phyloP scores from a whole-genome alignment of 257 asterid species.

The Solanum medicagineum region DNA sequence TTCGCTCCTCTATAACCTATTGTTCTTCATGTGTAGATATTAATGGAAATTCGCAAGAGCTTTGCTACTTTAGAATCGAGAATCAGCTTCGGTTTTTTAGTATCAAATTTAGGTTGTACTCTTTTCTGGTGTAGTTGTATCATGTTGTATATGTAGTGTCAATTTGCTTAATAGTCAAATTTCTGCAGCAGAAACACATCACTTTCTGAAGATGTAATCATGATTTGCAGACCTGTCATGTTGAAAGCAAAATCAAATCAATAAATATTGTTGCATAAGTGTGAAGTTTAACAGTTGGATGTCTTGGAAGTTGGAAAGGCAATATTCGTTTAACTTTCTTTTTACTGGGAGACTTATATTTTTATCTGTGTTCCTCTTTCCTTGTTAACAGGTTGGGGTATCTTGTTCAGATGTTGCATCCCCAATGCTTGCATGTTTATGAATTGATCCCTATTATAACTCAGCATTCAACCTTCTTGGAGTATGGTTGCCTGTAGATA shows the following conservation, averaged over 20 bases:
- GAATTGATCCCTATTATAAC: too few relatives aligned
- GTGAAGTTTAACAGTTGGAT: neutral
- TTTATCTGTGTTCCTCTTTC: neutral
- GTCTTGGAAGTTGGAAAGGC: neutral
- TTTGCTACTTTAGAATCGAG: constrained; percentile 14
- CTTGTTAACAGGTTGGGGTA: neutral
- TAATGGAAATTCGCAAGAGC: constrained; percentile 10
- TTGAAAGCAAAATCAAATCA: neutral
- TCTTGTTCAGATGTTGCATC: neutral
- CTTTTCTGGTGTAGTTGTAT: neutral
- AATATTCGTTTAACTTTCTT: neutral
- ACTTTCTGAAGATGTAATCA: neutral
- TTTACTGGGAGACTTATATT: neutral
- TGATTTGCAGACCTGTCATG: neutral
- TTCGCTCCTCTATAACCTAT: constrained; percentile 1
- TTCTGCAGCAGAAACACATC: neutral
- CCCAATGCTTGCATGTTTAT: neutral
- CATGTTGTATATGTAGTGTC: neutral
- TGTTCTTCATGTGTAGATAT: constrained; percentile 13
- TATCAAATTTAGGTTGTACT: neutral
- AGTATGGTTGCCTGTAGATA: too few relatives aligned
- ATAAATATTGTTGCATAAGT: neutral
- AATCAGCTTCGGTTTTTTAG: neutral
- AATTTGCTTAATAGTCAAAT: neutral
- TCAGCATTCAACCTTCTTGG: too few relatives aligned